phyloP scores from a whole-genome alignment of 2,329 filamentous ascomycete genomes.

The Trichoderma sp. region DNA sequence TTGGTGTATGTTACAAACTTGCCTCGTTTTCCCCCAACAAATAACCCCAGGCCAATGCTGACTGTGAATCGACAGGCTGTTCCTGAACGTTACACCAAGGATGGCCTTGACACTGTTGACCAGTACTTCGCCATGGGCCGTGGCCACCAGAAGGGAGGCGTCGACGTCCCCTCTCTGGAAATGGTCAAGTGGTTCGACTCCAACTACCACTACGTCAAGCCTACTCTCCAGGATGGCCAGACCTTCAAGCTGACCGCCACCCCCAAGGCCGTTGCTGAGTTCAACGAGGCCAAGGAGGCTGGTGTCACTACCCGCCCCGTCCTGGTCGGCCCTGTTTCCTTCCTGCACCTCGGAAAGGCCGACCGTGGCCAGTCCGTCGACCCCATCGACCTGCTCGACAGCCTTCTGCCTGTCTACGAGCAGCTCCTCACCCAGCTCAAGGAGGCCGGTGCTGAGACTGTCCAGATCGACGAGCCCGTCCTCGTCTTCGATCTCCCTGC shows the following conservation, averaged over 20 bases:
- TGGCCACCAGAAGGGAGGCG: slow-evolving; percentile 91
- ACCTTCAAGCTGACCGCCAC: slow-evolving; percentile 82
- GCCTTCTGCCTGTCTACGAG: slow-evolving; percentile 91
- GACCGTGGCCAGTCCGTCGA: slow-evolving; percentile 91
- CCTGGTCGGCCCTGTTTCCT: slow-evolving; percentile 91
- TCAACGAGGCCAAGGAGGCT: slow-evolving; percentile 96
- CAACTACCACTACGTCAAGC: slow-evolving; percentile 99
- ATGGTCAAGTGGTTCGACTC: slow-evolving; percentile 99
- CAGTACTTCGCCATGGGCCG: slow-evolving; percentile 99
- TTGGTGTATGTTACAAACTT: slow-evolving; percentile 65
- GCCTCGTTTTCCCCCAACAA: not conserved
- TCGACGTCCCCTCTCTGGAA: slow-evolving; percentile 92
- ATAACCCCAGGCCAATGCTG: slow-evolving; percentile 5
- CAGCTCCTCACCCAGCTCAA: slow-evolving; percentile 92
- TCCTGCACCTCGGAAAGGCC: slow-evolving; percentile 96
- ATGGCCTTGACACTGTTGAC: slow-evolving; percentile 84
- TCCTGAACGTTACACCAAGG: slow-evolving; percentile 89
- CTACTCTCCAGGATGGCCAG: slow-evolving; percentile 95
- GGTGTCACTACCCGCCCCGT: slow-evolving; percentile 92
- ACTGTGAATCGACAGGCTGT: slow-evolving; percentile 58
- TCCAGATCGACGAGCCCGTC: slow-evolving; percentile 97
- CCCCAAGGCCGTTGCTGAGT: slow-evolving; percentile 93
- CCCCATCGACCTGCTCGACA: slow-evolving; percentile 89
- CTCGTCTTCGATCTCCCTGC: slow-evolving; percentile 90
- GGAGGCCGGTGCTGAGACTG: slow-evolving; percentile 89